Conservation (phyloP, 1,139 yeast genomes). For the Blastobotrys persicus region DNA sequence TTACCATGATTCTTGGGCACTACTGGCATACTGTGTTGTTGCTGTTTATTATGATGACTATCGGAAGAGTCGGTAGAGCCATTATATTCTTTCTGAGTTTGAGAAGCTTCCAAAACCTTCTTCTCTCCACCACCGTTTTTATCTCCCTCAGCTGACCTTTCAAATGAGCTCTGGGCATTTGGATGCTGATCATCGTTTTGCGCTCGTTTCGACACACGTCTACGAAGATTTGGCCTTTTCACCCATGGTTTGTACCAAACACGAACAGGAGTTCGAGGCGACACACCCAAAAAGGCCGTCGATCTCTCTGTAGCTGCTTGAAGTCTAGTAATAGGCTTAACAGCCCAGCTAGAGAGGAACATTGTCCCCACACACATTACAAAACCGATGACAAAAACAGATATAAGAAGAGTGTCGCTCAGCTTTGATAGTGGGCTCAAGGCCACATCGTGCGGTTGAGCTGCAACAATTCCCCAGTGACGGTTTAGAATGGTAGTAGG, state of each 20-base stretch:
- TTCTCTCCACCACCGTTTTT: not conserved
- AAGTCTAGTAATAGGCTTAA: constrained; percentile 74
- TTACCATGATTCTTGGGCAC: constrained; percentile 10
- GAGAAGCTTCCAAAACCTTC: not conserved
- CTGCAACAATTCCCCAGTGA: constrained; percentile 70
- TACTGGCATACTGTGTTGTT: constrained; percentile 29
- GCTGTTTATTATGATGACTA: too few species aligned
- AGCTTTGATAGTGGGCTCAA: constrained; percentile 63
- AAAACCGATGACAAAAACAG: constrained; percentile 75
- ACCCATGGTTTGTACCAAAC: constrained; percentile 21
- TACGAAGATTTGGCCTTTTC: constrained; percentile 10
- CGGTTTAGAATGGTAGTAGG: constrained; percentile 49
- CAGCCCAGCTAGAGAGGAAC: constrained; percentile 83
- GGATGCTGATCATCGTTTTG: not conserved
- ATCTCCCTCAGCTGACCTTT: not conserved
- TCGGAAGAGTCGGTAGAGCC: not conserved
- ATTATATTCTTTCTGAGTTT: not conserved
- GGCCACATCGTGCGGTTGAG: constrained; percentile 60
- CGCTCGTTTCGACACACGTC: constrained; percentile 6
- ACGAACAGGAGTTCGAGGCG: constrained; percentile 14
- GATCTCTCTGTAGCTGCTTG: constrained; percentile 81
- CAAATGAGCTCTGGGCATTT: not conserved
- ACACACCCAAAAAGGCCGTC: constrained; percentile 26
- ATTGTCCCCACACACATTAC: constrained; percentile 75
- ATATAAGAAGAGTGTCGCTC: constrained; percentile 70